phyloP scores from a whole-genome alignment of 352 stramenopile species.

The Phytophthora sansomeana region DNA sequence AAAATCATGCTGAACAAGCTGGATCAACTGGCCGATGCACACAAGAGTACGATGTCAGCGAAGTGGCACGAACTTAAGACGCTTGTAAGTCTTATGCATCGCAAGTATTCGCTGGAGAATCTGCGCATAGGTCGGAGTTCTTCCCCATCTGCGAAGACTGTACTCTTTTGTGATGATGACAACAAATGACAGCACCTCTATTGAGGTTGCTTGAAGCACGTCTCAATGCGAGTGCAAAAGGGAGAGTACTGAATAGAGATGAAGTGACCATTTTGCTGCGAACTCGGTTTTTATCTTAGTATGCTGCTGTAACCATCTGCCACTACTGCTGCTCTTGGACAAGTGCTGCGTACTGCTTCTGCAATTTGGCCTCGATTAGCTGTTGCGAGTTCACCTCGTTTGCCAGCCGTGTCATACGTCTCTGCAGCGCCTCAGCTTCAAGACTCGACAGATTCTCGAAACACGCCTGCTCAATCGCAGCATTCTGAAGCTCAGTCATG shows the following conservation, averaged over 20 bases:
- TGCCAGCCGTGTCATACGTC: conserved; percentile 69
- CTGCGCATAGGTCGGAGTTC: conserved; percentile 64
- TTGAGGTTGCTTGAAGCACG: background rate
- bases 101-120: conserved; percentile 87
- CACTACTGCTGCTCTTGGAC: conserved; percentile 39
- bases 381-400: conserved; percentile 82
- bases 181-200: conserved; percentile 5
- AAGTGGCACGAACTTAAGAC: conserved; percentile 91
- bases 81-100: conserved; percentile 83
- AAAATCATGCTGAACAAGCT: conserved; percentile 74
- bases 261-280: conserved; percentile 4
- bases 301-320: background rate
- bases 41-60: conserved; percentile 83
- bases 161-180: conserved; percentile 55
- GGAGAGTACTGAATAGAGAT: conserved; percentile 10
- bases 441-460: conserved; percentile 69
- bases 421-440: conserved; percentile 64
- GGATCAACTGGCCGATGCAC: conserved; percentile 67
- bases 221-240: background rate
- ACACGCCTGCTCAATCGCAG: conserved; percentile 70
- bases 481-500: conserved; percentile 57
- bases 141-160: conserved; percentile 48
- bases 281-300: background rate
- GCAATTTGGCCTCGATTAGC: conserved; percentile 76
- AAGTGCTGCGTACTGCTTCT: conserved; percentile 78